Evolutionary conservation across 179 eudicot genomes (phyloP).

Genomic region (Camellia oleifera): DNA sequence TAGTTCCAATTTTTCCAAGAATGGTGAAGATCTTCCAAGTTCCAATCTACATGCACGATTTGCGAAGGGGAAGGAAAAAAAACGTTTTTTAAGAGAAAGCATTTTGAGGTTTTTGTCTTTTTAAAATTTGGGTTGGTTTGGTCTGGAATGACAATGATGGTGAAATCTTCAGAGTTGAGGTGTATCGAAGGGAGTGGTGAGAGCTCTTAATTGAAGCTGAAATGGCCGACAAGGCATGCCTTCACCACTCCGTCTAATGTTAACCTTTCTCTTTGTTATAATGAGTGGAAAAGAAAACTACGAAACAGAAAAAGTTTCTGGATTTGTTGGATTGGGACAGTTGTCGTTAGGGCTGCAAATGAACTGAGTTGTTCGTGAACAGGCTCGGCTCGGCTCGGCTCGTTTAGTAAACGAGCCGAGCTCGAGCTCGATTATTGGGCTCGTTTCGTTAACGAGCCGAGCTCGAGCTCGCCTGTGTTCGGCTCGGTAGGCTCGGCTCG

Average conservation of each 20-base stretch:
- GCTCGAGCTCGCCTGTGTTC: no score
- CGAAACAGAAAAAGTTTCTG: constrained; percentile 11
- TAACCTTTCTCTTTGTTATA: constrained; percentile 10
- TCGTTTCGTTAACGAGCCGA: no score
- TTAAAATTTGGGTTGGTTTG: neutral
- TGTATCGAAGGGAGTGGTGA: constrained; percentile 20
- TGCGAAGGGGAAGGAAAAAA: no score
- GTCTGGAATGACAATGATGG: constrained; percentile 14
- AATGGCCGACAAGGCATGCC: constrained; percentile 86
- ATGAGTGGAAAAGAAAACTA: constrained; percentile 18
- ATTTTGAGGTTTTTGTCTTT: neutral
- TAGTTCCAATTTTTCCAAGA: no score
- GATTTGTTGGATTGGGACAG: constrained; percentile 9
- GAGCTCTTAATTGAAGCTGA: constrained; percentile 41
- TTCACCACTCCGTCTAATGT: constrained; percentile 19
- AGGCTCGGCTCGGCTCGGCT: no score
- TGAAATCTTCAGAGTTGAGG: constrained; percentile 10
- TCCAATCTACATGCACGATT: constrained; percentile 30
- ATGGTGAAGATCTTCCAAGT: no score
- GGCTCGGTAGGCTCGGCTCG: no score
- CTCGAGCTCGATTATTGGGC: no score
- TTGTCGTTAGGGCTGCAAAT: no score
- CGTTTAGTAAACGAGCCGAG: no score
- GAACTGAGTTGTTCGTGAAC: no score
- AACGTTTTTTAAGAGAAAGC: no score